A percentile compares a stretch with the other conserved stretches of the same genome.
phyloP scores from a whole-genome alignment of 129 eudicot genomes.

The Flaveria linearis region DNA sequence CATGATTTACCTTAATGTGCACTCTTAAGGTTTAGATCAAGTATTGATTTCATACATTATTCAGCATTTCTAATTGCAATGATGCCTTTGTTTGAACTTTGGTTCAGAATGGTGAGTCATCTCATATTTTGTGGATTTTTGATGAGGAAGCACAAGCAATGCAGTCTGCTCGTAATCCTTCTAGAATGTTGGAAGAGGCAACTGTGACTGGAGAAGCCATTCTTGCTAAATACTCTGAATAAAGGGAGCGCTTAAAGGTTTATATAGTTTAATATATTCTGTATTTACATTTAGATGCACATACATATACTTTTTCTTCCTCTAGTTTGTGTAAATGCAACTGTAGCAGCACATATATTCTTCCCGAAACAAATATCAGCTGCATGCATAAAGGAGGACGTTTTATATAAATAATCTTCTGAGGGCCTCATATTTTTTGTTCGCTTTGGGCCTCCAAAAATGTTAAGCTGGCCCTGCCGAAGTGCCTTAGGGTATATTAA shows the following conservation, averaged over 20 bases:
- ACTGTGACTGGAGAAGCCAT: slow-evolving; percentile 70
- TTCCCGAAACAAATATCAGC: slow-evolving; percentile 8
- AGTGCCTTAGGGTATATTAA: no score
- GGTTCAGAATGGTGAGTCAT: slow-evolving; percentile 80
- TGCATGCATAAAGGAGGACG: no score
- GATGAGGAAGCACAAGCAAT: slow-evolving; percentile 98
- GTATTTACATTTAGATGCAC: slow-evolving; percentile 2
- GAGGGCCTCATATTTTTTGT: no score
- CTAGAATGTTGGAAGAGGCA: slow-evolving; percentile 39
- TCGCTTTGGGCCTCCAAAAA: no score
- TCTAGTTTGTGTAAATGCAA: background rate
- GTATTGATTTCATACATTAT: slow-evolving; percentile 2
- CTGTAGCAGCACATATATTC: background rate
- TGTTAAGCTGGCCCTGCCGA: no score
- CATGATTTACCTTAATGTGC: background rate
- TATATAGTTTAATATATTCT: background rate
- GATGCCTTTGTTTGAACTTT: slow-evolving; percentile 21
- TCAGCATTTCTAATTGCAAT: background rate
- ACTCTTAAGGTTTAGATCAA: slow-evolving; percentile 12
- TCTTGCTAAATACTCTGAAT: slow-evolving; percentile 86
- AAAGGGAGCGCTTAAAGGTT: slow-evolving; percentile 93
- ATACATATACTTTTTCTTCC: background rate
- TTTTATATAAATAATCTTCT: no score
- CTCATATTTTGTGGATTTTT: slow-evolving; percentile 84
- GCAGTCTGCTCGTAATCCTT: slow-evolving; percentile 86